Evolutionary conservation across 352 stramenopile genomes (phyloP).

Genomic region (Phytophthora multivora): DNA sequence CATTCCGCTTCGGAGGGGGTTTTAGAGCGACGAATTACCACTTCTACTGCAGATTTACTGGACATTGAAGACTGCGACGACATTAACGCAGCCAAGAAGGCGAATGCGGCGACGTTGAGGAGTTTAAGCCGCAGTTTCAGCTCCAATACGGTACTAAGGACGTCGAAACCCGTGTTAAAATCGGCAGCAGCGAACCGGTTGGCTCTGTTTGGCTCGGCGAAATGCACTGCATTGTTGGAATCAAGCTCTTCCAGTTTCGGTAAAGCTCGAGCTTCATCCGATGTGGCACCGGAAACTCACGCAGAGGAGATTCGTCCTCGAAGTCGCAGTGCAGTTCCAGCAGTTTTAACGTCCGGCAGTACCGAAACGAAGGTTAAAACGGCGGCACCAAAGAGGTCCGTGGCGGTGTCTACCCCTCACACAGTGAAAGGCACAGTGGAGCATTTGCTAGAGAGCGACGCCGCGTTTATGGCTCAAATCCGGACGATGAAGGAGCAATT

Average conservation of each 20-base stretch:
- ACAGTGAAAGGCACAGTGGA: constrained; percentile 57
- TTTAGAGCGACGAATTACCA: constrained; percentile 2
- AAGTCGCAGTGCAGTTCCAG: constrained; percentile 14
- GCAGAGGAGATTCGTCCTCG: constrained; percentile 2
- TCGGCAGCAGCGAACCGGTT: constrained; percentile 26
- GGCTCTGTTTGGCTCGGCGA: constrained; percentile 29
- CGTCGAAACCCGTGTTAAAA: constrained; percentile 27
- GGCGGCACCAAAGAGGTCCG: constrained; percentile 15
- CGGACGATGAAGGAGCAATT: constrained; percentile 65
- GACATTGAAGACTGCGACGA: background rate
- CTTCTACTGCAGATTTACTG: background rate
- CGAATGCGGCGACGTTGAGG: constrained; percentile 28
- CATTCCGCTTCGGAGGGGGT: background rate
- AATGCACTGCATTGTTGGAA: constrained; percentile 26
- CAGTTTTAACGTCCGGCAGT: background rate
- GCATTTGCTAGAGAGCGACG: constrained; percentile 70
- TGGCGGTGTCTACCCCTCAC: background rate
- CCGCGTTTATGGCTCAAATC: constrained; percentile 66
- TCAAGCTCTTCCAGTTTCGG: background rate
- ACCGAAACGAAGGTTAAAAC: constrained; percentile 10
- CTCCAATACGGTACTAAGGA: constrained; percentile 13
- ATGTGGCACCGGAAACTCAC: background rate
- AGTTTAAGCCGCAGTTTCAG: constrained; percentile 26
- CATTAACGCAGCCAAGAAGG: constrained; percentile 12
- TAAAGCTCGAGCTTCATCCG: constrained; percentile 12